Conservation (phyloP, 2,329 filamentous ascomycete species). For the Claviceps arundinis region DNA sequence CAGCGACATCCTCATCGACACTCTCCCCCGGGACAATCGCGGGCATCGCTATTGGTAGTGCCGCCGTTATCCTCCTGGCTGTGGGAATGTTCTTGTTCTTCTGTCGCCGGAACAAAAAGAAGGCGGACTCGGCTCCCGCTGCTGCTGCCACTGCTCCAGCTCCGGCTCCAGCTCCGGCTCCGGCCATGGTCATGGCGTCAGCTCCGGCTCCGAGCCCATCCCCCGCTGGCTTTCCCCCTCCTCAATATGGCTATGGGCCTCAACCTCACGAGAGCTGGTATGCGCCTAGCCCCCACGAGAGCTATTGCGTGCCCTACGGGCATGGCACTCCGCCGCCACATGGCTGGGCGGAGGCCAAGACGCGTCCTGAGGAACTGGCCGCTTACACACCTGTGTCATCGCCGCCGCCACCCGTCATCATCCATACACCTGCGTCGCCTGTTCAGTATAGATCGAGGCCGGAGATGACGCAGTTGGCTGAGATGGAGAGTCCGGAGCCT, state of each 20-base stretch:
- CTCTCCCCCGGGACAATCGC: conserved; percentile 11
- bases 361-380: conserved; percentile 5
- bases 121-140: conserved; percentile 2
- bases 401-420: not conserved
- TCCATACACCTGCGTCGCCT: not conserved
- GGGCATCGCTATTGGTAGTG: conserved; percentile 14
- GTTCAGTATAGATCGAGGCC: not conserved
- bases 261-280: conserved; percentile 4
- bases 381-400: not conserved
- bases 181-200: not conserved
- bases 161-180: not conserved
- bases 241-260: conserved; percentile 4
- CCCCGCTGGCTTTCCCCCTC: conserved; percentile 2
- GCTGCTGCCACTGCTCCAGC: not conserved
- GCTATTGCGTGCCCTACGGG: conserved; percentile 1
- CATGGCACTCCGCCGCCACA: conserved; percentile 1
- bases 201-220: not conserved
- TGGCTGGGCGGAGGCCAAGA: conserved; percentile 2
- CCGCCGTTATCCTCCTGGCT: conserved; percentile 11
- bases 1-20: not conserved
- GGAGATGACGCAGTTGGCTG: conserved; percentile 5
- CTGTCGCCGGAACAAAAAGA: conserved; percentile 5
- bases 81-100: conserved; percentile 9
- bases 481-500: conserved; percentile 9
- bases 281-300: conserved; percentile 3